A percentile compares a stretch with the other conserved stretches of the same genome.
Conservation (phyloP, 2,329 filamentous ascomycete species). For the Davidsoniella australis region DNA sequence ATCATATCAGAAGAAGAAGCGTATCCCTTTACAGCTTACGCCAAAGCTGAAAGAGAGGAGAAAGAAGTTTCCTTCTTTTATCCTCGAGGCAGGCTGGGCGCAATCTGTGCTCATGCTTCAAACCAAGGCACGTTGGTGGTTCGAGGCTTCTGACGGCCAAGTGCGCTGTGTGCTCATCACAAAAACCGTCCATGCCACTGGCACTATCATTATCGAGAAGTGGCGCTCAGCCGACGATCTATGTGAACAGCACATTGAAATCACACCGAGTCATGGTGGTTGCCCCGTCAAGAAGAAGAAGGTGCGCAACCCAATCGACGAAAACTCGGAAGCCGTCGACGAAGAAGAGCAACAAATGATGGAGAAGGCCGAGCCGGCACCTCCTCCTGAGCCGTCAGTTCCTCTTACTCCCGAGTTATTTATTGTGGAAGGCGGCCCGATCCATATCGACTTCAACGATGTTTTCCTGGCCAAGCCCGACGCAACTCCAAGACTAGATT, state of each 20-base stretch:
- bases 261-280: conserved; percentile 1
- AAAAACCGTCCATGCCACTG: conserved; percentile 7
- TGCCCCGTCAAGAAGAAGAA: conserved; percentile 7
- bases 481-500: not conserved
- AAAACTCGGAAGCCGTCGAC: not conserved
- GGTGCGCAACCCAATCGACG: not conserved
- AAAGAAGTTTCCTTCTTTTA: conserved; percentile 6
- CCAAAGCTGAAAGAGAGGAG: conserved; percentile 1
- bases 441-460: conserved; percentile 3
- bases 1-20: conserved; percentile 2
- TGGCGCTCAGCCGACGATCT: not conserved
- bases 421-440: conserved; percentile 4
- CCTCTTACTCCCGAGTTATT: conserved; percentile 15
- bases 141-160: conserved; percentile 6
- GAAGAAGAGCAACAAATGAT: conserved; percentile 1
- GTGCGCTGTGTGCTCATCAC: conserved; percentile 2
- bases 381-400: not conserved
- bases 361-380: conserved; percentile 8
- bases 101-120: conserved; percentile 9
- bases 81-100: conserved; percentile 4
- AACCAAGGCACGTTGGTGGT: conserved; percentile 10
- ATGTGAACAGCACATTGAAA: conserved; percentile 2
- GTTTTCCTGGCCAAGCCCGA: conserved; percentile 6
- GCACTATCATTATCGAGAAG: conserved; percentile 8
- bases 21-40: not conserved